Base-by-base conservation (phyloP, 495 filamentous ascomycete genomes). In the Aeminium ludgeri region DNA sequence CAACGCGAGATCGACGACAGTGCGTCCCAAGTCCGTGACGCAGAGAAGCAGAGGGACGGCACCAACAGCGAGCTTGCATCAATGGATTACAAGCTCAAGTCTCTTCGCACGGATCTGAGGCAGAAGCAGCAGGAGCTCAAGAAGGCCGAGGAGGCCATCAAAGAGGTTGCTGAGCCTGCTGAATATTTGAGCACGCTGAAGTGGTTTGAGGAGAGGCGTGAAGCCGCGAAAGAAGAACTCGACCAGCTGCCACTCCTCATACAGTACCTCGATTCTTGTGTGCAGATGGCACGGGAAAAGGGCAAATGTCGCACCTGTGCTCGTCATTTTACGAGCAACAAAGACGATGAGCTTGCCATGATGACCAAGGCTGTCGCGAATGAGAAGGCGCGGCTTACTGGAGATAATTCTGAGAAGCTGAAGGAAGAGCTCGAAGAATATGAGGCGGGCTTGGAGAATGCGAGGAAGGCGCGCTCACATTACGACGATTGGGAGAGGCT, bases 401-500 rank as follows among this genome's bases (percentile, higher is more conserved):
- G 31, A 10, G 31, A n/a, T 27, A 29, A 32, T 8, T 25, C 30
- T 48, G 65, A 68, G 15, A 59, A 67, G 10, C 50, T 76, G 18
- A 62, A 74, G 34, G 62, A 68, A 6, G 67, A 74, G 0, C 50
- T 82, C 15, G 56, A 59, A 17, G 51, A 59, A 7, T 38, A 63
- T 8, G 73, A 80, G 38, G 57, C 68, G 40, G 62, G 72, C 10
- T 60, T 86, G 15, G 62, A 66, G 33, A 56, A 51, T 30, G 70
- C 80, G 7, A 72, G 69, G 42, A 64, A 62, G 10, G 80, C 70
- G 16, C 71, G 70, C 30, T 62, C 74, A 6, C 68, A 73, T 38
- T 83, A 81, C 52, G 83, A 93, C 33, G 72, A 72, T 0, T 87
- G 80, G 64, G 59, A 66, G 27, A 73, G 79, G 23, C 62, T 94